These are phyloP conservation scores for Taphrina deformans DNA, from an alignment of 1,139 yeast genomes.

Conservation along the genomic window DNA sequence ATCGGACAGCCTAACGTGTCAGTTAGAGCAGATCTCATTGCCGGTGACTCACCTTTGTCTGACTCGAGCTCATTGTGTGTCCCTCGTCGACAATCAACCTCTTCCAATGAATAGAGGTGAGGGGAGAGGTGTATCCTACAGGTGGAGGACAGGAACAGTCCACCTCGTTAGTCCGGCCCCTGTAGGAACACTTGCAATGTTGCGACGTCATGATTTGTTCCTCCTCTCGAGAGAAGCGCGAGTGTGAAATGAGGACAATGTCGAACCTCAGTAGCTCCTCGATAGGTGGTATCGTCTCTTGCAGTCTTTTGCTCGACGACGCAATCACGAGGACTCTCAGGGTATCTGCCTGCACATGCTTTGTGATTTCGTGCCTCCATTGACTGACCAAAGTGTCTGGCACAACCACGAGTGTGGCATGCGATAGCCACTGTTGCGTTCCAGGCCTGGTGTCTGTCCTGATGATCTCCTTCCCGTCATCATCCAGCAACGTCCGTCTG, in stretches of 20 bases:
- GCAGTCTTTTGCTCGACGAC: not conserved
- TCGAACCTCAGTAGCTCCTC: slow-evolving; percentile 52
- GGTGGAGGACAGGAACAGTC: slow-evolving; percentile 40
- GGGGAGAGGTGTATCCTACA: slow-evolving; percentile 44
- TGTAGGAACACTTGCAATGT: slow-evolving; percentile 24
- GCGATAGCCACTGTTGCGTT: slow-evolving; percentile 46
- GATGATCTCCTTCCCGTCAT: not conserved
- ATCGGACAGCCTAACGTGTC: slow-evolving; percentile 46
- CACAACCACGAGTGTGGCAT: slow-evolving; percentile 60
- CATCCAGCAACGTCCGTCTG: slow-evolving; percentile 15
- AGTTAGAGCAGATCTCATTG: not conserved
- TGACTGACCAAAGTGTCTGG: slow-evolving; percentile 69
- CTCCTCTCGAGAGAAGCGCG: slow-evolving; percentile 50
- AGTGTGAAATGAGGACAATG: slow-evolving; percentile 55
- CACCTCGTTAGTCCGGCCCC: slow-evolving; percentile 3
- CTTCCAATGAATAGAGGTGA: slow-evolving; percentile 61
- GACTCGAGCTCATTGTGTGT: slow-evolving; percentile 58
- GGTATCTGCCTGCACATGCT: slow-evolving; percentile 52
- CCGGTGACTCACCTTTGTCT: slow-evolving; percentile 46
- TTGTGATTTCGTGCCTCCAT: slow-evolving; percentile 61
- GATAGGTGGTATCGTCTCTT: slow-evolving; percentile 39
- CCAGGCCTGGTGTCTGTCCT: slow-evolving; percentile 31
- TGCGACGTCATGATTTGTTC: slow-evolving; percentile 12
- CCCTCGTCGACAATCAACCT: slow-evolving; percentile 74
- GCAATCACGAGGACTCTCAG: slow-evolving; percentile 47